Base-by-base conservation (phyloP, 768 basidiomycete genomes). In the Harrya chromipes region DNA sequence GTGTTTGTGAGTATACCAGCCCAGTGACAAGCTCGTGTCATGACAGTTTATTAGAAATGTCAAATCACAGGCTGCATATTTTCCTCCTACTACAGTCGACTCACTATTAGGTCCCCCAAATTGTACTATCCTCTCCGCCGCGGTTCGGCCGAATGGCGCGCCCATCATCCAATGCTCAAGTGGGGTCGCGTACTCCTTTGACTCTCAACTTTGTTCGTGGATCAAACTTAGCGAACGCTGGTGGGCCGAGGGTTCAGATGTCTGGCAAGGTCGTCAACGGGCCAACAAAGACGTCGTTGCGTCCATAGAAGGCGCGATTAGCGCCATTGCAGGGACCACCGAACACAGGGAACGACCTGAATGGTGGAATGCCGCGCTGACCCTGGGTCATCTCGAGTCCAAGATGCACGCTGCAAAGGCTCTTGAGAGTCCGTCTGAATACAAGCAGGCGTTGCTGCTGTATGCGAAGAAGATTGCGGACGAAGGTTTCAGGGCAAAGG, bases 381-480 rank as follows among this genome's bases (percentile, higher is more conserved):
- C 90, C 13, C 76, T 99, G 19, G 90, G 90, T 6, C 92, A 97
- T 69, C 73, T 97, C 50, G 97, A 99, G 73, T 84, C 83, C 43
- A 79, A 83, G 53, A 65, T 97, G 68, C 81, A 84, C 61, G 84
- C 90, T 6, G 81, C 90, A 16, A 78, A 72, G 54, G 64, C 82
- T 41, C 72, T 97, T 31, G 90, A 92, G 19, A 94, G 91, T 61
- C 80, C 82, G n/a, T 68, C 73, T 42, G 97, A 98, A 69, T 97
- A 90, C 69, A 89, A 84, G 65, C 79, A 83, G 59, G 82, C 81
- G 47, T 63, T 97, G 56, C 56, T 84, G 47, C 56, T 81, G 56
- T 97, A 97, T 65, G 85, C 91, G 33, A 87, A 81, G 73, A 84
- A 82, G 70, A 74, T 98, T 36, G 91, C 87, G 31, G 90, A 97